Evolutionary conservation across 495 filamentous ascomycete genomes (phyloP), one percentile per base, ranked within the genome.

Genomic region (Neurospora sp.): DNA sequence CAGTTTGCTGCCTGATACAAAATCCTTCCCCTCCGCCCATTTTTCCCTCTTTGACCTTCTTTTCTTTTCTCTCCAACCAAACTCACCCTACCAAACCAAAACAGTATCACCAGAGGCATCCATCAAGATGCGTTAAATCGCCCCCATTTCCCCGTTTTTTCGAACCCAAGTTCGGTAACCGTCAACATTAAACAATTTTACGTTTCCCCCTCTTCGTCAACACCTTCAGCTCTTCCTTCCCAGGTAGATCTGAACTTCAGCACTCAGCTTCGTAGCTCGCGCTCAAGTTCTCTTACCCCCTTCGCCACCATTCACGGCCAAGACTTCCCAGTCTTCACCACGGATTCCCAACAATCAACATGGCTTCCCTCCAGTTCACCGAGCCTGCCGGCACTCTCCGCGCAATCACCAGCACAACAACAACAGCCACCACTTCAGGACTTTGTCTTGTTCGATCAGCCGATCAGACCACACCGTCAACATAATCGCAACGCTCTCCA

Each of bases 321-420:
- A 85, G 86, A 86, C 84, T 85, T 83, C 75, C 74, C 79, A 82
- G 83, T 86, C 85, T 87, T 87, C 87, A 88, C 84, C 80, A 88
- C 87, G 86, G 85, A 86, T 86, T 83, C 83, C 65, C 75, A 77
- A 77, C 87, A 84, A 84, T 82, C 82, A 87, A 71, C 82, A 88
- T 88, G 87, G 86, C 84, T 81, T 86, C 86, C 85, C 84, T 85
- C 86, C 83, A 87, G 81, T 86, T 84, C 86, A 75, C 78, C 83
- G 78, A 86, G 84, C 86, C 86, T 83, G 86, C 86, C 85, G 86
- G 86, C 86, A 82, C 78, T 81, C 81, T 81, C 86, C 82, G 84
- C 84, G 82, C 86, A 86, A 81, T 77, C 76, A 76, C 79, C 76
- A 78, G 82, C 80, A 74, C 79, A 86, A 80, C 78, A 76, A 76